Base-by-base conservation (phyloP, 2,329 filamentous ascomycete genomes). In the Tolypocladium nubicola region DNA sequence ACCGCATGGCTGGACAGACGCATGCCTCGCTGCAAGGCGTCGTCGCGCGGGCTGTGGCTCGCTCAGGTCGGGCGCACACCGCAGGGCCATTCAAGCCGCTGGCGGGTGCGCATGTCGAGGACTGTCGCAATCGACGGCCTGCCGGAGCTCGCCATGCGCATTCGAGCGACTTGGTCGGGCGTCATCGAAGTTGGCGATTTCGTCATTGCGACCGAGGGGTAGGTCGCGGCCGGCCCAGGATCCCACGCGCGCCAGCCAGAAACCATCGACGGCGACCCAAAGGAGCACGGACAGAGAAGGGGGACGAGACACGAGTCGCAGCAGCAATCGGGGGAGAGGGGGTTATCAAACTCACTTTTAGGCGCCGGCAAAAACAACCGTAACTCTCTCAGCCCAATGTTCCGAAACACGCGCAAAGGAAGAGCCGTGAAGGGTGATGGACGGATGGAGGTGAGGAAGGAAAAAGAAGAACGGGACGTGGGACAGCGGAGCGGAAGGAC, bases 291-390 rank as follows among this genome's bases (percentile, higher is more conserved):
- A 45, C 53, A 30, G 35, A 11, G 16, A 39, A 16, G n/a, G 40
- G 40, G 23, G 33, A 43, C 16, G 39, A 39, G 30, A 38, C 13
- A 37, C 38, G 56, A 38, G 19, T 26, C 30, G 26, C 26, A 19
- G 39, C 23, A 26, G 21, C 40, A 40, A 21, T 38, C 39, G 8
- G 43, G 19, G 26, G 35, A 30, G 33, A n/a, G 53, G 37, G 49
- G 23, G 58, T 63, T 63, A 63, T 50, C 60, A 63, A 61, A 79
- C 77, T 79, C 71, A 79, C 77, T 79, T 79, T 79, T 79, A 71
- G 70, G 76, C 75, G 76, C 76, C 76, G 74, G 73, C 70, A 76
- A 76, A 72, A 76, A 74, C 73, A 73, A 72, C 68, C 70, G 70
- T 70, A 71, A 71, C 67, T 70, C 66, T 72, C 68, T 72, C 66